phyloP scores from a whole-genome alignment of 805 yeast genomes.

The Yamadazyma scolyti region DNA sequence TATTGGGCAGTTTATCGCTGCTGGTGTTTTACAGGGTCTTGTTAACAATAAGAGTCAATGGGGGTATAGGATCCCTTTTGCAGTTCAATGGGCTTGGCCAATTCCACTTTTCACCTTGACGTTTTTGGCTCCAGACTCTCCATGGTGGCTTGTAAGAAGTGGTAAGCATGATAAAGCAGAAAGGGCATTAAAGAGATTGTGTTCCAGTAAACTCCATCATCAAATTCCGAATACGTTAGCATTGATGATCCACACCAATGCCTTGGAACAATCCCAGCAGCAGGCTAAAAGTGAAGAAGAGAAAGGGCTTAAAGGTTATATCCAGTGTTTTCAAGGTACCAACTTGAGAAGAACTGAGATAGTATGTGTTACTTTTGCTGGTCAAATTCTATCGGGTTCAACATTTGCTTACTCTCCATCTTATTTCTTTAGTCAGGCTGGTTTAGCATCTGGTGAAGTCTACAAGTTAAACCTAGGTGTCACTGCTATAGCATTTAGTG shows the following conservation, averaged over 20 bases:
- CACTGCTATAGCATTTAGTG: conserved; percentile 24
- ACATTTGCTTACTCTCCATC: conserved; percentile 34
- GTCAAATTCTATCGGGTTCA: conserved; percentile 32
- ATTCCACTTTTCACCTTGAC: conserved; percentile 31
- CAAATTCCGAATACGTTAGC: conserved; percentile 14
- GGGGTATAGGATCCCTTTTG: conserved; percentile 38
- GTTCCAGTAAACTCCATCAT: conserved; percentile 15
- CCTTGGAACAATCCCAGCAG: conserved; percentile 27
- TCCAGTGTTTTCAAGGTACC: conserved; percentile 42
- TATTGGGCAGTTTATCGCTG: conserved; percentile 37
- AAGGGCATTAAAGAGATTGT: conserved; percentile 20
- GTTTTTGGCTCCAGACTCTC: conserved; percentile 43
- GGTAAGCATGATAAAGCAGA: conserved; percentile 31
- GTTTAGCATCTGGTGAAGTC: conserved; percentile 24
- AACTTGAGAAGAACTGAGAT: conserved; percentile 47
- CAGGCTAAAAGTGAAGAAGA: conserved; percentile 16
- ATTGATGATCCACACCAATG: conserved; percentile 27
- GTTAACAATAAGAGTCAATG: conserved; percentile 23
- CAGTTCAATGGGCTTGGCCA: conserved; percentile 39
- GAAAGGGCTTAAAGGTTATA: conserved; percentile 22
- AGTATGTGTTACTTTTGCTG: conserved; percentile 27
- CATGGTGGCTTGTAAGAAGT: conserved; percentile 42
- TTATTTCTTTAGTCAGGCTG: conserved; percentile 35
- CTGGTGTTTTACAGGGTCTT: conserved; percentile 37
- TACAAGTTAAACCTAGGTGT: conserved; percentile 32